Evolutionary conservation across 441 rosid species (phyloP), one percentile per base, ranked within the genome.

Genomic region (Populus hybrid): DNA sequence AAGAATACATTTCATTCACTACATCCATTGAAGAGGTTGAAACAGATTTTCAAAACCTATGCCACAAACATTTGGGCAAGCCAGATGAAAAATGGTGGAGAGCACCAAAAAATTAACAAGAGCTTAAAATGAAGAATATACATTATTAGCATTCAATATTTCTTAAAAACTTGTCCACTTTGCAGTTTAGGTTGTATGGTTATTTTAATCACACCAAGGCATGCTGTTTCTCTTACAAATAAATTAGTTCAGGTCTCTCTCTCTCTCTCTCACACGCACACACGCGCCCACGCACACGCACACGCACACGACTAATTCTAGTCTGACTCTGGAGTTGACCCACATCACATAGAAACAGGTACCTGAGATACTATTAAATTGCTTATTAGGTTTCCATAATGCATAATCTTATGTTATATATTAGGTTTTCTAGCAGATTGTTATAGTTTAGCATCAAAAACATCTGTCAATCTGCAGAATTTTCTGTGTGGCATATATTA

Each of bases 191-290:
- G 21, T 35, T 46, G 24, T 21, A 28, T 18, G 40, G 23, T 42
- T 53, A 46, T 28, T n/a, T 59, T 59, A 20, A 7, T 61, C 14
- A 23, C 66, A 10, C 2, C 66, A 61, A 61, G 28, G 66, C 28
- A 10, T n/a, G 4, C 12, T 21, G 65, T 61, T 21, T 61, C 66
- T 23, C 66, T 8, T 21, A 9, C 2, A 1, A 61, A 61, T n/a
- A 61, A 61, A 61, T 61, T 21, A 61, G 11, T 21, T 23, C 26
- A 9, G 9, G 65, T 61, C 26, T 9, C 42, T 10, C 42, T 5
- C 18, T 16, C 18, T 5, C 42, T 0, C 42, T 0, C 11, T 0
- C 40, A 2, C 24, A 0, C 64, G 1, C 21, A 53, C 65, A 8
- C 64, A 8, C 65, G 21, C 10, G 0, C 40, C 0, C 3, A 2